Base-by-base conservation (phyloP, 495 filamentous ascomycete species). In the Aspergillus homomorphus region DNA sequence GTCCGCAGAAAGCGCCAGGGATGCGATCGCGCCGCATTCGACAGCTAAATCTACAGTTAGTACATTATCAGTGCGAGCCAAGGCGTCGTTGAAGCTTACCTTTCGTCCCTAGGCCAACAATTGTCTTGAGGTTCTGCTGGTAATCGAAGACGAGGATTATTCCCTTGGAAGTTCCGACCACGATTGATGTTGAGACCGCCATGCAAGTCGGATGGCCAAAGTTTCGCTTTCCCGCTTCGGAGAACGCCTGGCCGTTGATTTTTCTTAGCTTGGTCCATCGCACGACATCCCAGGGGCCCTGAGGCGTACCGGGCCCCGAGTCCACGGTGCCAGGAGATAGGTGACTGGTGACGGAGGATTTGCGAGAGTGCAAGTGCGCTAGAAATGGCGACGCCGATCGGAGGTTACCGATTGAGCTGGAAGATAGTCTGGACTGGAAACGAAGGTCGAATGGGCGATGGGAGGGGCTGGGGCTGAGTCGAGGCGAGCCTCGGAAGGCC, bases 91-190 rank as follows among this genome's bases (percentile, higher is more conserved):
- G 19, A 21, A 28, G 44, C 81, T 48, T 76, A 90, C 91, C 92
- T 82, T 93, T 95, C 20, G 93, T 97, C 42, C 92, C 91, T n/a
- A 86, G 86, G 15, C 94, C 94, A 65, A 99, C 89, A 53, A 97
- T 93, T 62, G 87, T 84, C 74, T 95, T 96, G 56, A 98, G 75
- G 62, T 85, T 96, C 71, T 99, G 94, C 68, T 93, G 89, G 71
- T 96, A 98, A 73, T 99, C 95, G 76, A 98, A 98, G 45, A 96
- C 84, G 67, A 99, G 75, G 44, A 97, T 88, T 66, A 96, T 89
- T 19, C 94, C 94, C 72, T 96, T 98, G 9, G 90, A 88, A 9
- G 94, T 98, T 19, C 94, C 94, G 48, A 99, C 73, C 3, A 89
- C 91, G 63, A 99, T 96, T 2, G 86, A 86, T 6, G 92, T 90